Base-by-base conservation (phyloP, 306 rosid genomes). In the Albizia julibrissin region DNA sequence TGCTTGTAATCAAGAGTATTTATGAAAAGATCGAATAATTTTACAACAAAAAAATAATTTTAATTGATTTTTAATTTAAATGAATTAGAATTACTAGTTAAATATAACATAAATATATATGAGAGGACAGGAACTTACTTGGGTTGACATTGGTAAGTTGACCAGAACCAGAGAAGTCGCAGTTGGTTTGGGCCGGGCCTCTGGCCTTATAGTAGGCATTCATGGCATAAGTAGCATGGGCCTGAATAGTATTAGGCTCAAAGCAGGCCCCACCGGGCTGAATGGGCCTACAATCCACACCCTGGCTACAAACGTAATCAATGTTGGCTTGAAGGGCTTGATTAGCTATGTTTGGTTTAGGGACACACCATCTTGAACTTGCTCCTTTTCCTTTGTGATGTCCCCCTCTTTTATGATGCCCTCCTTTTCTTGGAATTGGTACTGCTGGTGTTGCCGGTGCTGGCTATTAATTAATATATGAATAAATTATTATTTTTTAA, bases 201-300 rank as follows among this genome's bases (percentile, higher is more conserved):
- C 79, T 59, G 84, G 81, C 80, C 14, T 92, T 92, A 19, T 84
- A 95, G 73, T 78, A 95, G 0, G 97, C 84, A 75, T 87, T 91
- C 98, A 95, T 95, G 40, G 87, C 88, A 66, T 80, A 95, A 0
- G 97, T 79, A 0, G 99, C 96, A 14, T 87, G 87, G 1, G 91
- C 69, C 46, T 67, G 68, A 16, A 89, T 1, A 1, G 86, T 79
- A 71, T 89, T 80, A 14, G 92, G 79, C 5, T 78, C 59, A 54
- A 37, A 92, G 81, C 99, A 95, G 15, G 74, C 46, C 16, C 98
- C 94, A 4, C 97, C 94, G 0, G 91, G 74, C 75, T 87, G 89
- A 27, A 92, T 85, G 69, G 95, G 92, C 54, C 10, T 79, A 76
- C 98, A 92, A 61, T 92, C 91, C 31, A 91, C 27, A 0, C 87